Evolutionary conservation across 176 grass and related monocot species (phyloP).

Genomic region (Pontederia crassipes): DNA sequence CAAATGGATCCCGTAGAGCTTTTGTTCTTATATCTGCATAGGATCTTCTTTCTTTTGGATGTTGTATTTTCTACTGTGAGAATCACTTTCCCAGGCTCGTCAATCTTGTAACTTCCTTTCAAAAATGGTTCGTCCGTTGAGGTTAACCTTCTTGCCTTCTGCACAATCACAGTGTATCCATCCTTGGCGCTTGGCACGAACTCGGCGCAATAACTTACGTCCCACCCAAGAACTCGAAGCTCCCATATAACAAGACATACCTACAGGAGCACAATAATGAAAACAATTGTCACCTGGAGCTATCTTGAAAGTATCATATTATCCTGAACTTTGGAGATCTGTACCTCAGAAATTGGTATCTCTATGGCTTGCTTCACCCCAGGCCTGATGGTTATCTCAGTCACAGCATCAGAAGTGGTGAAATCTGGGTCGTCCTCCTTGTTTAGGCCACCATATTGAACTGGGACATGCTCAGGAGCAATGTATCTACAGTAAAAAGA

Average conservation of each 20-base stretch:
- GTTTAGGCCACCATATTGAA: constrained; percentile 18
- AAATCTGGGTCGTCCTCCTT: constrained; percentile 16
- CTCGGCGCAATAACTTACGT: constrained; percentile 11
- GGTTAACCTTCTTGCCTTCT: constrained; percentile 11
- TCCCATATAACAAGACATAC: constrained; percentile 9
- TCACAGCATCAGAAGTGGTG: constrained; percentile 9
- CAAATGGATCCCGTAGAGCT: constrained; percentile 2
- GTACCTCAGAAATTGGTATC: constrained; percentile 13
- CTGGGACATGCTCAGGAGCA: constrained; percentile 13
- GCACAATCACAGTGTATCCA: constrained; percentile 13
- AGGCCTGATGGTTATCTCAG: constrained; percentile 10
- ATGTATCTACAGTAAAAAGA: constrained; percentile 5
- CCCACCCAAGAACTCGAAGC: constrained; percentile 9
- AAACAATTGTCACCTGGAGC: neutral
- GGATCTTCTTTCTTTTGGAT: constrained; percentile 23
- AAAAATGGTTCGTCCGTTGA: constrained; percentile 1
- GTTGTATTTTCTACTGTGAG: constrained; percentile 20
- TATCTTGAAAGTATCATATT: neutral
- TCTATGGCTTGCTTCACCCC: neutral
- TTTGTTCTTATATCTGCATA: constrained; percentile 20
- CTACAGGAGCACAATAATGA: neutral
- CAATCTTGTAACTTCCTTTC: constrained; percentile 11
- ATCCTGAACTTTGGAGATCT: neutral
- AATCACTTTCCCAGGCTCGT: constrained; percentile 18
- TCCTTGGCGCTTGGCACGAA: constrained; percentile 15